Evolutionary conservation across 345 rosid species (phyloP).

Genomic region (Erysimum cheiranthoides): DNA sequence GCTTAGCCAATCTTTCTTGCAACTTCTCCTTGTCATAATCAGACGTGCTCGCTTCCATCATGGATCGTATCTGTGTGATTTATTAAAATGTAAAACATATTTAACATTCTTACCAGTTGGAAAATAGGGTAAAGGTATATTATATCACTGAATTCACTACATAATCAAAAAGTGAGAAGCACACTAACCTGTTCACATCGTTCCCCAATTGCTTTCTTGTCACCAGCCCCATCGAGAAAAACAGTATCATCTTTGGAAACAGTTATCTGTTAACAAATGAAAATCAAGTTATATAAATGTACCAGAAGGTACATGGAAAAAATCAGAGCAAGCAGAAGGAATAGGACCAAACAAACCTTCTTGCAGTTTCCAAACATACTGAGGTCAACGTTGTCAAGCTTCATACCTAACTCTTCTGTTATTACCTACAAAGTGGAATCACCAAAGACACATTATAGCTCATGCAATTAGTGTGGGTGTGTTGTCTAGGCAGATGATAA

Average conservation of each 20-base stretch:
- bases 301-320: background rate
- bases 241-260: slow-evolving; percentile 94
- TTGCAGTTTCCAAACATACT: slow-evolving; percentile 92
- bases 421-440: slow-evolving; percentile 58
- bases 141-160: background rate
- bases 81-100: background rate
- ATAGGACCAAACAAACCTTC: slow-evolving; percentile 56
- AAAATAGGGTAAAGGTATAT: background rate
- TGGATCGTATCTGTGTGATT: slow-evolving; percentile 66
- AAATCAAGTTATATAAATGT: slow-evolving; percentile 13
- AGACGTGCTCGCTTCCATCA: slow-evolving; percentile 79
- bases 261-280: slow-evolving; percentile 54
- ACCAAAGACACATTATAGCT: slow-evolving; percentile 5
- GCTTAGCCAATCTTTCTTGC: slow-evolving; percentile 94
- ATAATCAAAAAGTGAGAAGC: slow-evolving; percentile 8
- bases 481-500: background rate
- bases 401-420: slow-evolving; percentile 94
- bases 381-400: slow-evolving; percentile 85
- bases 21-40: slow-evolving; percentile 94
- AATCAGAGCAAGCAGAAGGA: slow-evolving; percentile 1
- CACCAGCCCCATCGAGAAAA: slow-evolving; percentile 96
- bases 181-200: slow-evolving; percentile 84
- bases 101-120: background rate
- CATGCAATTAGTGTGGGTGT: slow-evolving; percentile 7
- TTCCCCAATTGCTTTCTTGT: slow-evolving; percentile 81